A percentile compares a stretch with the other conserved stretches of the same genome.
phyloP scores from a whole-genome alignment of 371 early-diverging fungal genomes.

The Blakeslea trispora region DNA sequence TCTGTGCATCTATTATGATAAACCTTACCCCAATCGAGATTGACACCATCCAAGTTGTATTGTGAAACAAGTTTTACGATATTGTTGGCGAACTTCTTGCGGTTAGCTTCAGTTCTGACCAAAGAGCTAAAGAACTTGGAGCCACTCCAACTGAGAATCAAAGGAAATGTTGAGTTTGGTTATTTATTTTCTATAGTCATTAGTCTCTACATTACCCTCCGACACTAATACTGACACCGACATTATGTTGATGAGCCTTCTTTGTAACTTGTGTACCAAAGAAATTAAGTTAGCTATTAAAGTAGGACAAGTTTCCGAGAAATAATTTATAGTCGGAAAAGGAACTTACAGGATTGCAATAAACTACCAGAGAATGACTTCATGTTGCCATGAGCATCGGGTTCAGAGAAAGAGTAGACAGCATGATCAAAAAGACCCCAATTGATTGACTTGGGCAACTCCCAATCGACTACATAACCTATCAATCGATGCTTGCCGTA shows the following conservation, averaged over 20 bases:
- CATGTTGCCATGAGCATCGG: constrained; percentile 32
- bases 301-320: too few relatives aligned
- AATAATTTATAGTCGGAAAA: too few relatives aligned
- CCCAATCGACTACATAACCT: constrained; percentile 49
- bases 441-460: constrained; percentile 32
- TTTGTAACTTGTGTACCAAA: constrained; percentile 27
- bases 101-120: constrained; percentile 13
- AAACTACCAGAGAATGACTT: constrained; percentile 13
- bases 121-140: constrained; percentile 39
- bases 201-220: constrained; percentile 34
- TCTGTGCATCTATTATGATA: background rate
- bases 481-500: constrained; percentile 22
- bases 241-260: constrained; percentile 41
- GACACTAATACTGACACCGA: constrained; percentile 40
- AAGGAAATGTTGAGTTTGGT: background rate
- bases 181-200: background rate
- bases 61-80: constrained; percentile 36
- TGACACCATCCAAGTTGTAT: constrained; percentile 59
- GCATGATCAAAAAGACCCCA: constrained; percentile 47
- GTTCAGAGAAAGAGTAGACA: constrained; percentile 12
- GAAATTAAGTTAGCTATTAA: background rate
- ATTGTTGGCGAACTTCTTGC: constrained; percentile 28
- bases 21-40: constrained; percentile 58
- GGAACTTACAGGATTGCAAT: constrained; percentile 7
- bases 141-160: constrained; percentile 40